phyloP scores from a whole-genome alignment of 2,329 filamentous ascomycete genomes.

The Calonectria pteridis region DNA sequence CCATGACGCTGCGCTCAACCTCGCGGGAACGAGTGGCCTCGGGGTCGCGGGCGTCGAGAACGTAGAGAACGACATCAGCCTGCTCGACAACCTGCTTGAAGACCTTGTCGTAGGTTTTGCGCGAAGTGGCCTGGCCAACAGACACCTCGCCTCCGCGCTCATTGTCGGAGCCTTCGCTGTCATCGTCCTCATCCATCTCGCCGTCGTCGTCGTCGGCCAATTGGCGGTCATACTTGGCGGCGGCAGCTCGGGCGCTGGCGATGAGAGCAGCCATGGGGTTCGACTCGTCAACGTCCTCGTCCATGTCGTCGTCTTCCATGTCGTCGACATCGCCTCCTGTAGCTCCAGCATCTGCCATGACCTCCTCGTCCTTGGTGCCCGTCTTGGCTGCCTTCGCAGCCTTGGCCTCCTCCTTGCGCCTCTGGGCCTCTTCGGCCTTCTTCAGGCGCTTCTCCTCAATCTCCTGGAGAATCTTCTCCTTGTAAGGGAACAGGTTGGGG shows the following conservation, averaged over 20 bases:
- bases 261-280: constrained; percentile 95
- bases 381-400: constrained; percentile 75
- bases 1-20: constrained; percentile 91
- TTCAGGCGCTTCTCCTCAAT: constrained; percentile 88
- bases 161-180: constrained; percentile 60
- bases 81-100: constrained; percentile 94
- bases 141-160: constrained; percentile 67
- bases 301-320: constrained; percentile 64
- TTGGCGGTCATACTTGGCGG: constrained; percentile 78
- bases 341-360: constrained; percentile 59
- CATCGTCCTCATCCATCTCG: constrained; percentile 64
- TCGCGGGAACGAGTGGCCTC: constrained; percentile 91
- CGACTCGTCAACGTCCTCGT: constrained; percentile 73
- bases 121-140: constrained; percentile 72
- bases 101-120: constrained; percentile 93
- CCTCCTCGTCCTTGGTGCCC: constrained; percentile 60
- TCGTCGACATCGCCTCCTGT: constrained; percentile 64
- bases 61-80: constrained; percentile 92
- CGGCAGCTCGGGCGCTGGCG: constrained; percentile 84
- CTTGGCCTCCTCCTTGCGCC: constrained; percentile 79
- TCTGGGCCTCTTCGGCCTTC: constrained; percentile 84
- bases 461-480: constrained; percentile 93
- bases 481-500: constrained; percentile 97
- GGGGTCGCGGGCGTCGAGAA: constrained; percentile 91
- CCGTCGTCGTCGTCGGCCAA: constrained; percentile 72